These are phyloP conservation scores for Penicillium dipodomyicola DNA, from an alignment of 495 filamentous ascomycete species.

Conservation along the genomic window DNA sequence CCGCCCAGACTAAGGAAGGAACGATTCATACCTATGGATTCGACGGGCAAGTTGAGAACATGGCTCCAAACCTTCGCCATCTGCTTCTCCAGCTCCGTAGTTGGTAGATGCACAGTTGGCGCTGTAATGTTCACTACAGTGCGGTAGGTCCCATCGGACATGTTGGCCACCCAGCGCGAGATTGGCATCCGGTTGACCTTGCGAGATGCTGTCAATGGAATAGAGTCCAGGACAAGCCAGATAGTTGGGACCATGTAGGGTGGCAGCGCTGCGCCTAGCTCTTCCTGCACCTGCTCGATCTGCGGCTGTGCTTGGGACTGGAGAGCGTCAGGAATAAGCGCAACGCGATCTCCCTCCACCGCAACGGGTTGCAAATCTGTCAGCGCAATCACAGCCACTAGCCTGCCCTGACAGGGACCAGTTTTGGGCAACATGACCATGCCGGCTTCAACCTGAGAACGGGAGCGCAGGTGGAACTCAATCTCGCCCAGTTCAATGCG, in stretches of 20 bases:
- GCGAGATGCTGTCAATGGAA: slow-evolving; percentile 35
- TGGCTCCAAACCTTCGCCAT: slow-evolving; percentile 20
- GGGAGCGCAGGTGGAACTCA: slow-evolving; percentile 1
- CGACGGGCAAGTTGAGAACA: slow-evolving; percentile 15
- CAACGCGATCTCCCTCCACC: slow-evolving; percentile 3
- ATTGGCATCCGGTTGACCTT: slow-evolving; percentile 33
- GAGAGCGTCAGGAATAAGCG: not conserved
- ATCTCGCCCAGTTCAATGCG: slow-evolving; percentile 2
- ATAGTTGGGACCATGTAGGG: slow-evolving; percentile 43
- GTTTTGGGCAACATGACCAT: slow-evolving; percentile 3
- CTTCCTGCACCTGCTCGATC: slow-evolving; percentile 3
- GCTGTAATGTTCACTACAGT: slow-evolving; percentile 4
- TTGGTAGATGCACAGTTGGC: not conserved
- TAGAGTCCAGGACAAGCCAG: slow-evolving; percentile 31
- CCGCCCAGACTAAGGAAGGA: slow-evolving; percentile 37
- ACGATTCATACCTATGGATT: slow-evolving; percentile 26
- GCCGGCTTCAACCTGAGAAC: not conserved
- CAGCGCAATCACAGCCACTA: not conserved
- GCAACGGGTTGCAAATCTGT: slow-evolving; percentile 1
- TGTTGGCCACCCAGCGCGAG: not conserved
- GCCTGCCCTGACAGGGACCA: not conserved
- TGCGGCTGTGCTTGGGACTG: slow-evolving; percentile 1
- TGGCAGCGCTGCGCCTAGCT: slow-evolving; percentile 17
- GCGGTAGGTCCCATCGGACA: slow-evolving; percentile 3
- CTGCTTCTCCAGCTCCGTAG: slow-evolving; percentile 18